Conservation (phyloP, 768 basidiomycete species). For the Fistulinella prunicolor region DNA sequence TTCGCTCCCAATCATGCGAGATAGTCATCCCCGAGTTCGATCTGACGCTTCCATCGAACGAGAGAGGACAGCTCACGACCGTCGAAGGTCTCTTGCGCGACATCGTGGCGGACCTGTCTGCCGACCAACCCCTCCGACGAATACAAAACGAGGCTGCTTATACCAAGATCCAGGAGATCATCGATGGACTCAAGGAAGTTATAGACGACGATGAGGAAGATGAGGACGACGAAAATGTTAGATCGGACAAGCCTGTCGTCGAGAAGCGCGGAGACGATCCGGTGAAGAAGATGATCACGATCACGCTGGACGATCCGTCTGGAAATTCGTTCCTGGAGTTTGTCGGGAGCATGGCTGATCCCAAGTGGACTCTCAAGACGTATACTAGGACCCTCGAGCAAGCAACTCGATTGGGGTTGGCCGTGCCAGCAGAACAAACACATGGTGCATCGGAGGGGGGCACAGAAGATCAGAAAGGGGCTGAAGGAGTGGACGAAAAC, state of each 20-base stretch:
- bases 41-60: conserved; percentile 79
- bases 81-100: conserved; percentile 90
- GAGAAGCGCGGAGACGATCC: conserved; percentile 38
- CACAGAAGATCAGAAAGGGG: conserved; percentile 1
- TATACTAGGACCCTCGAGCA: conserved; percentile 80
- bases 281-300: conserved; percentile 71
- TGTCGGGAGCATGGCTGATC: conserved; percentile 78
- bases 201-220: conserved; percentile 61
- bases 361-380: conserved; percentile 86
- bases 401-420: conserved; percentile 75
- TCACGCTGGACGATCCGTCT: conserved; percentile 87
- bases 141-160: conserved; percentile 73
- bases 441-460: neutral
- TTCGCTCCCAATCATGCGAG: conserved; percentile 82
- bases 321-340: conserved; percentile 99
- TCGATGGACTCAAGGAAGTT: conserved; percentile 63
- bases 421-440: conserved; percentile 44
- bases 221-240: conserved; percentile 34
- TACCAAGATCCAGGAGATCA: conserved; percentile 68
- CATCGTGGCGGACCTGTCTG: conserved; percentile 72
- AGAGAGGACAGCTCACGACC: conserved; percentile 93
- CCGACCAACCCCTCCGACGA: conserved; percentile 80
- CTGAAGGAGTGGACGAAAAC: conserved; percentile 14
- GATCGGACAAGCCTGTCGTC: conserved; percentile 28
- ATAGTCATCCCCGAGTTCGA: conserved; percentile 84